Base-by-base conservation (phyloP, 2,329 filamentous ascomycete species). In the Aspergillus sojae region DNA sequence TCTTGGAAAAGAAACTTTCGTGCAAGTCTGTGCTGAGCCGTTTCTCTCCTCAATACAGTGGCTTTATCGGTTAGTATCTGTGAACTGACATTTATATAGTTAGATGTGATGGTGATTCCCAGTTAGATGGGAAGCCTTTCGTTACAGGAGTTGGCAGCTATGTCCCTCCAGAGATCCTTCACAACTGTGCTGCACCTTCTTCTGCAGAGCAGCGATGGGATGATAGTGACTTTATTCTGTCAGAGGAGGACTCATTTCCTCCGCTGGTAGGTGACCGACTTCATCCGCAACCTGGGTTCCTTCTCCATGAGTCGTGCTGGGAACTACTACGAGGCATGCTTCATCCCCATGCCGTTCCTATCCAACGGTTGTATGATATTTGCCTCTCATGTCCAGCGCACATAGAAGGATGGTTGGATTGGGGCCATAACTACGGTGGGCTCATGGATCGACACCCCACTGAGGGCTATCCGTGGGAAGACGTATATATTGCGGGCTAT, bases 261-360 rank as follows among this genome's bases (percentile, higher is more conserved):
- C 52, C 60, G 6, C 60, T 69, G 19, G 58, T 63, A 26, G 60
- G 62, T 11, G 26, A 30, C 16, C 48, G 32, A 19, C 21, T 23
- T n/a, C 55, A 36, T 23, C 58, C 60, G 4, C 32, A 65, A 16
- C 64, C 65, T 57, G 65, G 67, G 5, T 70, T 68, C 55, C 54
- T 64, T 6, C 64, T 71, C 36, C 68, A 71, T 62, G 67, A 71
- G 11, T 39, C 60, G 26, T 71, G 69, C 52, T 71, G 69, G 69
- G 48, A 62, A 58, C 16, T 70, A 12, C 57, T 71, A 10, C 60
- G 59, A 43, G 57, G 57, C 19, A 59, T 65, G 16, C 53, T 67
- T 28, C 52, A 62, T 39, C 68, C 68, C 4, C 28, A 57, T 28
- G 57, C 62, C 23, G 63, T 69, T 23, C 61, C 65, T 9, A 63